Evolutionary conservation across 2,329 filamentous ascomycete species (phyloP).

Genomic region (Passalora sequoiae): DNA sequence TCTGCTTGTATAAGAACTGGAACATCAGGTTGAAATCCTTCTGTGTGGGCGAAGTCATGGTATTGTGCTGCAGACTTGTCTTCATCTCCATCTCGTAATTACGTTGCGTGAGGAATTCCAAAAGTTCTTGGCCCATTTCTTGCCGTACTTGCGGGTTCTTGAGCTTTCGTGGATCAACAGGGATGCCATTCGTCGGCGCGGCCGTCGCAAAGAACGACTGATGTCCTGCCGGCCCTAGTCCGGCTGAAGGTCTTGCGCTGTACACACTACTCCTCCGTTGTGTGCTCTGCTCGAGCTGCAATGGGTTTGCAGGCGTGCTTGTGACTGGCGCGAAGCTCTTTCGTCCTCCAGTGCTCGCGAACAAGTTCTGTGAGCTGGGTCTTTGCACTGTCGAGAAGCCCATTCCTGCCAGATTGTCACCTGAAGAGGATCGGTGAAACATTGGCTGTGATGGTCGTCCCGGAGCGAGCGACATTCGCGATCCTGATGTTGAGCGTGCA

Average conservation of each 20-base stretch:
- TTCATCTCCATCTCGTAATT: conserved; percentile 99
- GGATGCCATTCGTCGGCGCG: conserved; percentile 73
- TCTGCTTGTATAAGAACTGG: conserved; percentile 93
- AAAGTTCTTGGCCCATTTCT: conserved; percentile 78
- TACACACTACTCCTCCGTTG: conserved; percentile 70
- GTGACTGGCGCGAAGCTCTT: conserved; percentile 65
- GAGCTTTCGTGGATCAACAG: conserved; percentile 79
- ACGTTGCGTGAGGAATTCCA: conserved; percentile 86
- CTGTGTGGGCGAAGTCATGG: conserved; percentile 88
- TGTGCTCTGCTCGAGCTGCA: conserved; percentile 49
- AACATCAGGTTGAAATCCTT: conserved; percentile 99
- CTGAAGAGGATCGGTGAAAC: conserved; percentile 79
- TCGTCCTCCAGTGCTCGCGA: conserved; percentile 55
- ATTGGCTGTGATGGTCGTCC: conserved; percentile 78
- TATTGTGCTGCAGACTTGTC: conserved; percentile 83
- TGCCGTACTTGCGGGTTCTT: conserved; percentile 75
- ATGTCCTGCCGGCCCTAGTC: conserved; percentile 55
- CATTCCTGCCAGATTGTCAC: conserved; percentile 69
- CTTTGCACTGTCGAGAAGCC: conserved; percentile 84
- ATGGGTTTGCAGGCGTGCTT: conserved; percentile 43
- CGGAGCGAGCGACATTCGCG: conserved; percentile 78
- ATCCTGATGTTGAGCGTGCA: conserved; percentile 74
- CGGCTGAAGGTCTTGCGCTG: conserved; percentile 56
- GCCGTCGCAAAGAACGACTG: conserved; percentile 94
- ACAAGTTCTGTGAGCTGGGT: conserved; percentile 67